Evolutionary conservation across 2,329 filamentous ascomycete genomes (phyloP).

Genomic region (Talaromyces verruculosus): DNA sequence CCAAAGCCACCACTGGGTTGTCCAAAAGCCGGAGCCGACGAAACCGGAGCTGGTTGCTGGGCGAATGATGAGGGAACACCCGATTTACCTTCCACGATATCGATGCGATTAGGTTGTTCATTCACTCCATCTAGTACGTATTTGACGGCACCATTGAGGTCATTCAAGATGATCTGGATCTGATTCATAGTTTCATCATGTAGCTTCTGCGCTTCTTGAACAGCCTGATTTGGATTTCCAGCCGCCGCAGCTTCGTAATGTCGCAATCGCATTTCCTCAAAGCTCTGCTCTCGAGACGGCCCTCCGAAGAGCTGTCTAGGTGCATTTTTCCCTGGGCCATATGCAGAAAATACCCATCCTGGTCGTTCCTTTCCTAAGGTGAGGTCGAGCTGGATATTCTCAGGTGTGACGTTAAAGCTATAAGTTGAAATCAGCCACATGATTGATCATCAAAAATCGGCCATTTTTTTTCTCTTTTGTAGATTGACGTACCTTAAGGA

Average conservation of each 20-base stretch:
- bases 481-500: constrained; percentile 6
- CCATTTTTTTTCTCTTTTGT: neutral
- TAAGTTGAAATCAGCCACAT: constrained; percentile 21
- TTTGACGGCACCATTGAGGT: constrained; percentile 69
- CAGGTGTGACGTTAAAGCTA: constrained; percentile 57
- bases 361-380: constrained; percentile 64
- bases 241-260: constrained; percentile 66
- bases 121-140: constrained; percentile 67
- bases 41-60: constrained; percentile 25
- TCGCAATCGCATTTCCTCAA: constrained; percentile 76
- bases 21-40: constrained; percentile 27
- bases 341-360: constrained; percentile 82
- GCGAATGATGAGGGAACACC: constrained; percentile 27
- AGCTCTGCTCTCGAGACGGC: constrained; percentile 74
- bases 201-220: constrained; percentile 55
- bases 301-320: constrained; percentile 85
- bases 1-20: constrained; percentile 28
- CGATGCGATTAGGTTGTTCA: constrained; percentile 72
- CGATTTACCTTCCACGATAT: constrained; percentile 46
- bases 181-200: constrained; percentile 67
- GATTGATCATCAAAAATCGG: neutral
- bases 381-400: constrained; percentile 66
- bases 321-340: constrained; percentile 73
- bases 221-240: constrained; percentile 59
- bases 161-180: constrained; percentile 67